phyloP scores from a whole-genome alignment of 2,329 filamentous ascomycete species.

The Pseudocercospora musae region DNA sequence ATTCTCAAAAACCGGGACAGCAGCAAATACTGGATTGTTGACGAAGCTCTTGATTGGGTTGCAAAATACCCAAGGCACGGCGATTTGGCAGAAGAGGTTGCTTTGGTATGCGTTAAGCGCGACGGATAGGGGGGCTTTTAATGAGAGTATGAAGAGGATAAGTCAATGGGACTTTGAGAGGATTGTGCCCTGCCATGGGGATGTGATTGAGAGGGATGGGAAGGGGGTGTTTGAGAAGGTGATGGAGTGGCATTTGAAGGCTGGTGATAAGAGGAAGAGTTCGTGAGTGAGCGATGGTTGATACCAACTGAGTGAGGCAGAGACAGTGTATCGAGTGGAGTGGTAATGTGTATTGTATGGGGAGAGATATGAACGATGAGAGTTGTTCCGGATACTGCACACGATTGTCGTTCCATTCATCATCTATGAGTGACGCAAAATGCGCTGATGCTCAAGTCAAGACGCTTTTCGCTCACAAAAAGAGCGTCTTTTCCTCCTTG shows the following conservation, averaged over 20 bases:
- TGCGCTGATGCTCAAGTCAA: conserved; percentile 25
- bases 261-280: conserved; percentile 33
- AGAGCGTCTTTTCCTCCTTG: conserved; percentile 20
- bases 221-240: conserved; percentile 75
- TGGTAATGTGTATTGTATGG: neutral
- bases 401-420: neutral
- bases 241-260: conserved; percentile 76
- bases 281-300: neutral
- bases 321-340: neutral
- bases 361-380: neutral
- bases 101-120: conserved; percentile 70
- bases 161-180: conserved; percentile 78
- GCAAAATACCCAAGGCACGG: conserved; percentile 58
- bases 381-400: neutral
- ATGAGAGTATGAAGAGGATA: conserved; percentile 66
- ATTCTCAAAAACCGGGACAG: conserved; percentile 56
- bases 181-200: conserved; percentile 89
- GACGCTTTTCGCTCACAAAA: conserved; percentile 10
- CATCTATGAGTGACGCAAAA: neutral
- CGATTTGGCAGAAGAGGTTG: conserved; percentile 75
- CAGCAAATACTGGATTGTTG: conserved; percentile 55
- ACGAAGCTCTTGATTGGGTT: conserved; percentile 57
- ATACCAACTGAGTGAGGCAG: neutral
- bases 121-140: conserved; percentile 65
- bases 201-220: conserved; percentile 71